Conservation (phyloP, 1,139 yeast genomes). For the Magnusiomyces magnusii region DNA sequence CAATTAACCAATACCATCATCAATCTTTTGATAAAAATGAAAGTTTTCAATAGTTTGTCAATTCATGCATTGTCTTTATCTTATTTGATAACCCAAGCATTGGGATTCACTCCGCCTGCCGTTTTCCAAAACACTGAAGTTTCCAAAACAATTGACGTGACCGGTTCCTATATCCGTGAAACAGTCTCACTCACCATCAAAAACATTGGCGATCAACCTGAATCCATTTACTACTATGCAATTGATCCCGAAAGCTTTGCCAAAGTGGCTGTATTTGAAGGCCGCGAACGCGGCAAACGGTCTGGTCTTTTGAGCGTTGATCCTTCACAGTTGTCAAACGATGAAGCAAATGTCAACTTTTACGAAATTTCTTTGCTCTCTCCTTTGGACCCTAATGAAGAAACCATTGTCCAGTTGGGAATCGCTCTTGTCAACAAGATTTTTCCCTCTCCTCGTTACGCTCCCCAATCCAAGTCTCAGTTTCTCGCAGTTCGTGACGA, state of each 20-base stretch:
- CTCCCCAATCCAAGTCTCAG: slow-evolving; percentile 58
- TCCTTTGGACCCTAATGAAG: slow-evolving; percentile 58
- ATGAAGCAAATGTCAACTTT: slow-evolving; percentile 27
- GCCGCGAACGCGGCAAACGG: slow-evolving; percentile 19
- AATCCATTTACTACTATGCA: slow-evolving; percentile 48
- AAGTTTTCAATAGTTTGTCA: neutral
- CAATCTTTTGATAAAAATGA: neutral
- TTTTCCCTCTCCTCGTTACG: slow-evolving; percentile 56
- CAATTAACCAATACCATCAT: neutral
- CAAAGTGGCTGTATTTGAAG: slow-evolving; percentile 42
- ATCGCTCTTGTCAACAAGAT: slow-evolving; percentile 45
- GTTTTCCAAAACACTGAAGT: slow-evolving; percentile 30
- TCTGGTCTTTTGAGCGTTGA: slow-evolving; percentile 12
- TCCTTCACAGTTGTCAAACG: slow-evolving; percentile 15
- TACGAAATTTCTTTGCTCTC: slow-evolving; percentile 49
- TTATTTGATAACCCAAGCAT: neutral
- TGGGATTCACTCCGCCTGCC: slow-evolving; percentile 13
- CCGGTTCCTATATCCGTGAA: slow-evolving; percentile 62
- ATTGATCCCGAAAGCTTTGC: slow-evolving; percentile 40
- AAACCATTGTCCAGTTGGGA: slow-evolving; percentile 45
- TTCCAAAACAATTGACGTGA: slow-evolving; percentile 46
- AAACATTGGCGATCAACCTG: slow-evolving; percentile 53
- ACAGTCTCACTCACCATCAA: slow-evolving; percentile 46
- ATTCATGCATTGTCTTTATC: neutral
- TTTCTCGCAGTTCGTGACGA: slow-evolving; percentile 47